Conservation (phyloP, 2,329 filamentous ascomycete species). For the Septoria petroselini region DNA sequence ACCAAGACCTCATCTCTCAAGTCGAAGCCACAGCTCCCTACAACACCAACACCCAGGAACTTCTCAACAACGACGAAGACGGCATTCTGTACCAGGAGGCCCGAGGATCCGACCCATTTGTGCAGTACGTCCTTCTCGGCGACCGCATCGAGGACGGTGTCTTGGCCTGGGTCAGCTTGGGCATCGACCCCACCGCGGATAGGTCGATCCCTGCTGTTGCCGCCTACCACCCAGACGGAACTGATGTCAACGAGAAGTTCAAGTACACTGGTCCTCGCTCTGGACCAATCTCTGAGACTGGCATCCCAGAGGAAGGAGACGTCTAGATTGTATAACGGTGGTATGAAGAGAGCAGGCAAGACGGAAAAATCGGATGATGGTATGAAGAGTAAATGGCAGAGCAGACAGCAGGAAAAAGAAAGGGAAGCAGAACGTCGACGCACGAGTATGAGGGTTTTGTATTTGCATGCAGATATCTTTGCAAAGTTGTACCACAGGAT, state of each 20-base stretch:
- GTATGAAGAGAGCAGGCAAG: too few species aligned
- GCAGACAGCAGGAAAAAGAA: too few species aligned
- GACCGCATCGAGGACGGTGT: constrained; percentile 52
- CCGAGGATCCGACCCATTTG: constrained; percentile 53
- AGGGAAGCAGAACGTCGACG: too few species aligned
- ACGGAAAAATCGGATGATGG: too few species aligned
- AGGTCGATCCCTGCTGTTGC: constrained; percentile 20
- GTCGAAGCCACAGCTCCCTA: constrained; percentile 52
- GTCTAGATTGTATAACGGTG: too few species aligned
- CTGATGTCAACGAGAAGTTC: constrained; percentile 25
- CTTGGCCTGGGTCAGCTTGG: constrained; percentile 55
- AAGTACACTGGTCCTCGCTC: constrained; percentile 1
- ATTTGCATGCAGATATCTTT: too few species aligned
- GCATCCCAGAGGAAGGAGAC: not conserved
- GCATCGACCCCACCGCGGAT: constrained; percentile 44
- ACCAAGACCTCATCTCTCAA: constrained; percentile 54
- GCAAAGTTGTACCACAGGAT: too few species aligned
- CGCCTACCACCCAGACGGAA: constrained; percentile 23
- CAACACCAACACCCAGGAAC: constrained; percentile 42
- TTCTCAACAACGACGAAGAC: constrained; percentile 56
- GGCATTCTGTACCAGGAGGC: constrained; percentile 48
- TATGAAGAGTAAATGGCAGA: too few species aligned
- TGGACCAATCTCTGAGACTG: not conserved
- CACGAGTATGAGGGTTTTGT: too few species aligned
- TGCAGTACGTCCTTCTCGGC: constrained; percentile 58